Base-by-base conservation (phyloP, 2,329 filamentous ascomycete genomes). In the Fusarium sp. region DNA sequence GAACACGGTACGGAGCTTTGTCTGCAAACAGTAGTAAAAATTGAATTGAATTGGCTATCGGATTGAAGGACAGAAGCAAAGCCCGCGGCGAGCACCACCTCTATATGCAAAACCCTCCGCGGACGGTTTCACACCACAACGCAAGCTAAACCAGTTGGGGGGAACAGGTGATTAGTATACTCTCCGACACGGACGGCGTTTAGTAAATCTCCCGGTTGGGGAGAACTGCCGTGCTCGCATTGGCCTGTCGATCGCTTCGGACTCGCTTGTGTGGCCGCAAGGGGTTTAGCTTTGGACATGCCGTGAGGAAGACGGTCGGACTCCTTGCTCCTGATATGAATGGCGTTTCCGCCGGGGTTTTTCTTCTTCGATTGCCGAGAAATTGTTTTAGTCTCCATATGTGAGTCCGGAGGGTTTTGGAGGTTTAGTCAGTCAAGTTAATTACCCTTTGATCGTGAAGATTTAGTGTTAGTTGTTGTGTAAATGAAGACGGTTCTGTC, bases 31-130 rank as follows among this genome's bases (percentile, higher is more conserved):
- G 27, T 31, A 5, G 10, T 7, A 19, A 27, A 16, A n/a, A 18
- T 18, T n/a, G 18, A 2, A 39, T 39, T 18, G n/a, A 21, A 27
- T 1, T 10, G 33, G 19, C 15, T 5, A 7, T 29, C 33, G 23
- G 33, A 52, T 21, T 12, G 18, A 52, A 25, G 18, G 9, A 21
- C 10, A n/a, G 33, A 5, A 39, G 1, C 10, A 18, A n/a, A 38
- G 33, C 39, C 49, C 49, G 49, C 2, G 7, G 25, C 7, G 25
- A 39, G 33, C 3, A 14, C 33, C 19, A 27, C 33, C 23, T 54
- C 33, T 54, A 54, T 54, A 54, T 54, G 29, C 33, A 18, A 54
- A 54, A 54, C 49, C 49, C 23, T 54, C 33, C 49, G 49, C 49
- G 49, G 49, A 39, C 1, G 49, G 49, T 39, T 54, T 39, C 25